phyloP scores from a whole-genome alignment of 129 eudicot species.

The Gnaphalium uliginosum region DNA sequence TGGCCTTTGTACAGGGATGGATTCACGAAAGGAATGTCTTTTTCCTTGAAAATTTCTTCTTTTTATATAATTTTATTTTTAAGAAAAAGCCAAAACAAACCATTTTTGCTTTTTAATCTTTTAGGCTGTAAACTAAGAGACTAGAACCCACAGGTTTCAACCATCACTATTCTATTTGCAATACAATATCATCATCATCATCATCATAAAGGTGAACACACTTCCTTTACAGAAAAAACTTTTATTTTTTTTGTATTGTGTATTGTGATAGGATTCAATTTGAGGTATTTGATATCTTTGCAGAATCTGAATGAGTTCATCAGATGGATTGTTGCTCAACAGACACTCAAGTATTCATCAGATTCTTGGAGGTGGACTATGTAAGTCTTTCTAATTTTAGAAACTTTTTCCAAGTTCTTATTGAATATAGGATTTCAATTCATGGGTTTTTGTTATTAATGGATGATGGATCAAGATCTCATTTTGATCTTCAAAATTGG shows the following conservation, averaged over 20 bases:
- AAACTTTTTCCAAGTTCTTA: not conserved
- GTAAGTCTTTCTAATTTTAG: slow-evolving; percentile 41
- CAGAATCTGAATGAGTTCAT: slow-evolving; percentile 53
- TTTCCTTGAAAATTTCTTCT: not conserved
- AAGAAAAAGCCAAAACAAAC: slow-evolving; percentile 19
- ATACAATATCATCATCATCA: slow-evolving; percentile 3
- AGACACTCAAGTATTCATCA: slow-evolving; percentile 67
- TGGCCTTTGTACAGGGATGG: not conserved
- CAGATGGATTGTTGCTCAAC: slow-evolving; percentile 57
- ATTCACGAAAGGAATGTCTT: slow-evolving; percentile 22
- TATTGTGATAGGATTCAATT: slow-evolving; percentile 18
- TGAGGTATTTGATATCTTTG: slow-evolving; percentile 26
- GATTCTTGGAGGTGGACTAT: slow-evolving; percentile 73
- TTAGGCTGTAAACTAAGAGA: slow-evolving; percentile 32
- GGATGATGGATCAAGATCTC: slow-evolving; percentile 27
- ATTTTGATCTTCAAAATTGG: slow-evolving; percentile 22
- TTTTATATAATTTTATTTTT: slow-evolving; percentile 1
- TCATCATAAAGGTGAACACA: slow-evolving; percentile 8
- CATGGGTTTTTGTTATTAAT: slow-evolving; percentile 14
- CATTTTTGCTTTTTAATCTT: slow-evolving; percentile 25
- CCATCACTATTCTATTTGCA: slow-evolving; percentile 15
- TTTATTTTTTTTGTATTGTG: slow-evolving; percentile 3
- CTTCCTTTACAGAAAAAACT: slow-evolving; percentile 40
- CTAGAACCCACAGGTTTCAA: slow-evolving; percentile 29
- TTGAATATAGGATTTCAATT: slow-evolving; percentile 5